Evolutionary conservation across 768 basidiomycete species (phyloP).

Genomic region (Coprinopsis strossmayeri): DNA sequence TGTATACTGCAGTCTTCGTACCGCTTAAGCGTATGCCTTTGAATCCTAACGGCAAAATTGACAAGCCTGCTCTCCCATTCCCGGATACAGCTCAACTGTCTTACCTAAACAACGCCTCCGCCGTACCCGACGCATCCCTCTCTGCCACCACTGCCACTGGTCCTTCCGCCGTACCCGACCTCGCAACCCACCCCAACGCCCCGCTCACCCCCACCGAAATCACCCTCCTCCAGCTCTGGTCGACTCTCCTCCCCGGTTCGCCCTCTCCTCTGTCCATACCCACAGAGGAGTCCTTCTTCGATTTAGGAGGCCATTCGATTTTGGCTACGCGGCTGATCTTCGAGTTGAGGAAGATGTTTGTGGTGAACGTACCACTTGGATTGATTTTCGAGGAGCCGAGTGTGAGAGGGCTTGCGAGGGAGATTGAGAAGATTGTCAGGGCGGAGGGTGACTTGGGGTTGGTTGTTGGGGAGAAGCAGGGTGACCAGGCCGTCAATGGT

Average conservation of each 20-base stretch:
- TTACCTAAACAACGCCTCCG: slow-evolving; percentile 16
- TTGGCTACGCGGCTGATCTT: slow-evolving; percentile 96
- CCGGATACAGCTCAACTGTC: slow-evolving; percentile 84
- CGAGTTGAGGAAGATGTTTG: slow-evolving; percentile 89
- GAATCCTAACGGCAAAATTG: slow-evolving; percentile 98
- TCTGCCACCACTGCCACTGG: background rate
- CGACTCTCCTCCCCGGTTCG: slow-evolving; percentile 55
- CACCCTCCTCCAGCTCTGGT: slow-evolving; percentile 82
- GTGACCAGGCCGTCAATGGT: too few species aligned
- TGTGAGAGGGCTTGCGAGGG: slow-evolving; percentile 65
- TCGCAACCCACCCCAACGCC: slow-evolving; percentile 29
- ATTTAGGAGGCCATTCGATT: slow-evolving; percentile 97
- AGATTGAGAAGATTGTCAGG: slow-evolving; percentile 69
- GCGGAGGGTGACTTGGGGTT: slow-evolving; percentile 70
- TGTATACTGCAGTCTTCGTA: slow-evolving; percentile 68
- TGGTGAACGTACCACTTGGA: slow-evolving; percentile 85
- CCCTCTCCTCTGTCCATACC: slow-evolving; percentile 73
- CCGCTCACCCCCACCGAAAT: slow-evolving; percentile 64
- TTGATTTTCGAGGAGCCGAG: slow-evolving; percentile 91
- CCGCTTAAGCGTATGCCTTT: slow-evolving; percentile 94
- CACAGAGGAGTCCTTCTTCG: slow-evolving; percentile 93
- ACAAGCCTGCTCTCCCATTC: slow-evolving; percentile 97
- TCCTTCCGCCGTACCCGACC: background rate
- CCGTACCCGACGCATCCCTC: background rate
- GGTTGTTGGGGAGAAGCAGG: too few species aligned